A percentile compares a stretch with the other conserved stretches of the same genome.
Conservation (phyloP, 2,329 filamentous ascomycete species). For the Alternaria arborescens region DNA sequence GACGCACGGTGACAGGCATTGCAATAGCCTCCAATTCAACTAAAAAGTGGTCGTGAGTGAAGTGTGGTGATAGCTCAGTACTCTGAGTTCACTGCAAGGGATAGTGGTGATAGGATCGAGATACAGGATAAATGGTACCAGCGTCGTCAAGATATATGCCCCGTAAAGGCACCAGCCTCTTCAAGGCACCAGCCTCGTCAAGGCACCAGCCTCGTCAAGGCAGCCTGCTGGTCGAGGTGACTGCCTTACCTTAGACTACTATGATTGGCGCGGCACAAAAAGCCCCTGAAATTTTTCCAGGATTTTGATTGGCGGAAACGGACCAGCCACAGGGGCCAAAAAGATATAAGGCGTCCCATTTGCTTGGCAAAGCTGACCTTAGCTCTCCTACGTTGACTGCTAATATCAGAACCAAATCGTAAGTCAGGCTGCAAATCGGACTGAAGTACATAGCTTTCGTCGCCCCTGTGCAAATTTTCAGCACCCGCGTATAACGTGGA, state of each 20-base stretch:
- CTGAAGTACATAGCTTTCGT: too few species aligned
- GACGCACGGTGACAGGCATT: neutral
- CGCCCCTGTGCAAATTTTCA: too few species aligned
- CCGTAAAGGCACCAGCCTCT: rapidly evolving
- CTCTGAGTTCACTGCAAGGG: neutral
- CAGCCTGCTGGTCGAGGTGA: neutral
- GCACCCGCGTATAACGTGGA: too few species aligned
- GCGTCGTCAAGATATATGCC: neutral
- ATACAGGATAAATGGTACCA: neutral
- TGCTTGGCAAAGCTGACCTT: too few species aligned
- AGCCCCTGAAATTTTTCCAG: too few species aligned
- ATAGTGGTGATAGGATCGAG: neutral
- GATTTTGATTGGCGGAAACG: neutral
- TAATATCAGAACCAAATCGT: too few species aligned
- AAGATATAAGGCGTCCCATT: too few species aligned
- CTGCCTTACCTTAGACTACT: neutral
- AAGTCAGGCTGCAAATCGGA: too few species aligned
- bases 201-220: neutral
- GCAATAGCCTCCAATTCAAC: neutral
- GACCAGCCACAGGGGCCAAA: neutral
- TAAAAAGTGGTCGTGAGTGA: neutral
- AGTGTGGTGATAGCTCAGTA: neutral
- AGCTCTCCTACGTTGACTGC: too few species aligned
- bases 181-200: neutral
- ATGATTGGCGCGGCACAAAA: neutral